Evolutionary conservation across 1,284 basidiomycete genomes (phyloP).

Genomic region (Abortiporus biennis): DNA sequence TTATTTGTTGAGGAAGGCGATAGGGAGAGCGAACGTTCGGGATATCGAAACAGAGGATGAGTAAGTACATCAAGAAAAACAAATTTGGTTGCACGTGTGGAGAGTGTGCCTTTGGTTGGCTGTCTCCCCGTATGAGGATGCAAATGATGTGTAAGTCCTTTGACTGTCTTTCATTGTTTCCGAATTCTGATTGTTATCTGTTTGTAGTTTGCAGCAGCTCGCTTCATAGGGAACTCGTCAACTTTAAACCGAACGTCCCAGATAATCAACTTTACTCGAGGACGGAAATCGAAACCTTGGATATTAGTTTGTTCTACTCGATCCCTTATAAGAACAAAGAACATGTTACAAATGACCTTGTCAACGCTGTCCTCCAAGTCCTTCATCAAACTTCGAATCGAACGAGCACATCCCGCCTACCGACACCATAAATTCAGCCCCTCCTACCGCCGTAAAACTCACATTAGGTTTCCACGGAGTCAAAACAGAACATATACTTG

Average conservation of each 20-base stretch:
- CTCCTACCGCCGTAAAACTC: neutral
- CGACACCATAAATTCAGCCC: neutral
- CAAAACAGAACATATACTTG: neutral
- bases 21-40: no score
- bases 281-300: neutral
- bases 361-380: no score
- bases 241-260: neutral
- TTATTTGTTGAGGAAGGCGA: constrained; percentile 9
- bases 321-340: no score
- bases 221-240: neutral
- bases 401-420: neutral
- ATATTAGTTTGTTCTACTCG: no score
- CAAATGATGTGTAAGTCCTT: constrained; percentile 11
- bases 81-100: constrained; percentile 18
- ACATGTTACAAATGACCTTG: no score
- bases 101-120: constrained; percentile 15
- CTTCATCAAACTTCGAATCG: no score
- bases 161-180: neutral
- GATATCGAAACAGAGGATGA: constrained; percentile 6
- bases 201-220: neutral
- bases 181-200: no score
- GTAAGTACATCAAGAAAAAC: constrained; percentile 8
- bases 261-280: neutral
- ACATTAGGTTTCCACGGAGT: neutral
- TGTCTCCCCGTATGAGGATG: constrained; percentile 16